Evolutionary conservation across 768 basidiomycete genomes (phyloP).

Genomic region (Phylloporus arenicola): DNA sequence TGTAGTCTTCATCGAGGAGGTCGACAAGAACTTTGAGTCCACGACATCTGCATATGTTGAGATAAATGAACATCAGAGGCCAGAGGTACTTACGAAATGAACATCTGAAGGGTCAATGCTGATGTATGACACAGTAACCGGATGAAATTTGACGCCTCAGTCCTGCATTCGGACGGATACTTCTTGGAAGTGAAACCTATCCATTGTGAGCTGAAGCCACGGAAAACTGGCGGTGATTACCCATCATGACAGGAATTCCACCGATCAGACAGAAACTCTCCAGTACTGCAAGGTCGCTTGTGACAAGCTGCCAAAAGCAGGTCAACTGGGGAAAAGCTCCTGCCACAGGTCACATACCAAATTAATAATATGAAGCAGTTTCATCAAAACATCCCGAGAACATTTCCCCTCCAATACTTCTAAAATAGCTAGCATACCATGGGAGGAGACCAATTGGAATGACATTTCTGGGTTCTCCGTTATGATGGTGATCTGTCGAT

Average conservation of each 20-base stretch:
- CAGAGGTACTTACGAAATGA: conserved; percentile 79
- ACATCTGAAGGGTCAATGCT: conserved; percentile 94
- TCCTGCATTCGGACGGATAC: conserved; percentile 85
- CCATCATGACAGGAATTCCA: conserved; percentile 95
- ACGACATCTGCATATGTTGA: conserved; percentile 60
- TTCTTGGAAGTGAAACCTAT: conserved; percentile 91
- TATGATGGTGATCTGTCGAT: conserved; percentile 64
- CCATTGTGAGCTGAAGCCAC: conserved; percentile 2
- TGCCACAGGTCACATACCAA: conserved; percentile 42
- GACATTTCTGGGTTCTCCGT: conserved; percentile 82
- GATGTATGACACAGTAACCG: conserved; percentile 89
- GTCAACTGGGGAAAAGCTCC: neutral
- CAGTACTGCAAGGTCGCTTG: conserved; percentile 73
- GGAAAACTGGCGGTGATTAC: conserved; percentile 34
- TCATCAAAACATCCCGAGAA: conserved; percentile 80
- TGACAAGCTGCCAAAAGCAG: conserved; percentile 44
- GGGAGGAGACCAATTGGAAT: conserved; percentile 80
- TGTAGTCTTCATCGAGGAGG: conserved; percentile 93
- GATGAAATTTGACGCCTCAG: conserved; percentile 95
- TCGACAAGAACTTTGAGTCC: conserved; percentile 93
- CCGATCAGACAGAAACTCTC: conserved; percentile 95
- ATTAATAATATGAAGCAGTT: conserved; percentile 85
- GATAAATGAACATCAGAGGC: neutral
- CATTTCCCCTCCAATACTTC: conserved; percentile 88
- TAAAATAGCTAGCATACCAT: conserved; percentile 92